Base-by-base conservation (phyloP, 2,329 filamentous ascomycete species). In the Gaeumannomyces tritici region DNA sequence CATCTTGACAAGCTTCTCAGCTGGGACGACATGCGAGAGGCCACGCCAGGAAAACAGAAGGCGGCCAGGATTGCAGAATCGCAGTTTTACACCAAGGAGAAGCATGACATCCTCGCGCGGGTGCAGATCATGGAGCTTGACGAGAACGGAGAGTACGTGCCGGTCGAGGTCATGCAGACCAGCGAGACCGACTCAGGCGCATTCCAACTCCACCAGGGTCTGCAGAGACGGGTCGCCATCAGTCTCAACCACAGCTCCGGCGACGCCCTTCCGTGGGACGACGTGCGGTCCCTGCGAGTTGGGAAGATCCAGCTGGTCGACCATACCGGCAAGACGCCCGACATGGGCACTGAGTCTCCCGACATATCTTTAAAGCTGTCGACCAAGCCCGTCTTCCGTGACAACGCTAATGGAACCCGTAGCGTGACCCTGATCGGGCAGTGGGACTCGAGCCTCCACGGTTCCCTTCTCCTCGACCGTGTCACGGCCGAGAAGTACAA, bases 1-100 rank as follows among this genome's bases (percentile, higher is more conserved):
- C 95, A 99, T 75, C 83, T 99, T 27, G 95, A 99, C 74, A 98
- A 96, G 77, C 82, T 99, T 60, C 84, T 97, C 15, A 99, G 95
- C 76, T 99, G 95, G 95, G 95, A 99, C 72, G 95, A 98, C 70
- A 97, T 99, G 88, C 87, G 93, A 63, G 93, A 99, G 73, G 83
- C 84, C 24, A 80, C 87, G 60, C 81, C 83, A 3, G 78, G 79
- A 55, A 81, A 55, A 15, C 61, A 78, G 63, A 84, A 82, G 65
- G 82, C 79, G 55, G 82, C 89, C 28, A 84, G 95, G 13, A 87
- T 99, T 66, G 88, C 91, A 15, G 95, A 99, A 73, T 89, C 90
- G 0, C 93, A 99, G 67, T 99, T 96, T 72, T 96, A 89, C 69
- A 91, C 88, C 0, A 91, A 97, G 73, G 95, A 98, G 72, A 89